Base-by-base conservation (phyloP, 108 stramenopile species). In the Nannochloropsis salina region DNA sequence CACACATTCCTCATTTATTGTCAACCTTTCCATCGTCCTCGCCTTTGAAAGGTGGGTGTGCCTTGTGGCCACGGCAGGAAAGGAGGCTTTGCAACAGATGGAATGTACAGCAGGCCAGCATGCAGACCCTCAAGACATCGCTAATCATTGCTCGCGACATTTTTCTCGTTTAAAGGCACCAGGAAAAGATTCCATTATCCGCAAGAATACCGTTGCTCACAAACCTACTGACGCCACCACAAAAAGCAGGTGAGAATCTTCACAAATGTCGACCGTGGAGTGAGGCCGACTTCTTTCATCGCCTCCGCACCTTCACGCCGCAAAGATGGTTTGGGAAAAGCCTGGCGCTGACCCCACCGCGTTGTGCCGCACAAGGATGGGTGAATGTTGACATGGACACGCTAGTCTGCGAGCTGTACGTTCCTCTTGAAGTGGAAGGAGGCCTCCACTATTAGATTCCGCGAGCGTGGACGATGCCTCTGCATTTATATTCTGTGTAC, bases 361-460 rank as follows among this genome's bases (percentile, higher is more conserved):
- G 61, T n/a, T 74, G 61, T n/a, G 61, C 61, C 20, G 61, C 61
- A n/a, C 61, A 74, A n/a, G 61, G 61, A 74, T 74, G 61, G 61
- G 61, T 74, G n/a, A 74, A 74, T 8, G 15, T n/a, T 15, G 4
- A 15, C 20, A 74, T n/a, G 61, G 61, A 74, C 8, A 74, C 61
- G 61, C n/a, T 74, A n/a, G 61, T n/a, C 15, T 74, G 61, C n/a
- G 20, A 74, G n/a, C 15, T 74, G 61, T 74, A 74, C 6, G 61
- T 74, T 31, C 31, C 31, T 31, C 61, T 6, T 3, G 61, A n/a
- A 74, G n/a, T 74, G 61, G 61, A n/a, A 6, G 20, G 61, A n/a
- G 20, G 61, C 61, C 61, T 74, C 6, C 61, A 15, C 6, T 74
- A 0, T 74, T 6, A 0, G 31, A 31, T 31, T 31, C 31, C 31